phyloP scores from a whole-genome alignment of 495 filamentous ascomycete species.

The Penicillium soppii region DNA sequence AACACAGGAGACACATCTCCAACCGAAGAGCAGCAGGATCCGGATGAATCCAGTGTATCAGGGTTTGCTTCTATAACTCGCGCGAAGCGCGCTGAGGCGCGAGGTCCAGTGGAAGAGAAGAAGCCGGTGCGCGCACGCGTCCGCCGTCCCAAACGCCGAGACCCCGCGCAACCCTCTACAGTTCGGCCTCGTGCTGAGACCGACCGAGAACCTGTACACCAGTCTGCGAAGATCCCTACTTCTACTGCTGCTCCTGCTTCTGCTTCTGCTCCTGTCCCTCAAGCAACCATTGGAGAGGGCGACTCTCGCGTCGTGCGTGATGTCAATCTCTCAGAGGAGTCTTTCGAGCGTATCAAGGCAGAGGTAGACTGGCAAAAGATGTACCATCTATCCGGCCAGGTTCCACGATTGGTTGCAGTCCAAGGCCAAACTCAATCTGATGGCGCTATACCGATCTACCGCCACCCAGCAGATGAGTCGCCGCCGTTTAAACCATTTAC shows the following conservation, averaged over 20 bases:
- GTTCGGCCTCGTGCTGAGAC: constrained; percentile 5
- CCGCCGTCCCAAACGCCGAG: constrained; percentile 34
- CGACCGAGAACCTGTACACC: not conserved
- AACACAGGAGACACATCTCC: constrained; percentile 6
- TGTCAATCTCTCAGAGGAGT: constrained; percentile 54
- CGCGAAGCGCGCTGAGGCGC: constrained; percentile 7
- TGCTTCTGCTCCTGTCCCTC: too few relatives aligned
- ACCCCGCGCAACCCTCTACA: constrained; percentile 22
- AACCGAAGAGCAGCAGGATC: constrained; percentile 18
- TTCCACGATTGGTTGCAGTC: constrained; percentile 90
- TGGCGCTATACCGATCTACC: constrained; percentile 85
- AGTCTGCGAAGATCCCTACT: not conserved
- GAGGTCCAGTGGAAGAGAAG: constrained; percentile 11
- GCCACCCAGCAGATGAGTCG: constrained; percentile 89
- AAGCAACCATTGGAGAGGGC: constrained; percentile 70
- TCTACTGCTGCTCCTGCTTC: too few relatives aligned
- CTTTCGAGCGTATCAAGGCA: constrained; percentile 67
- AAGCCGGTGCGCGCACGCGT: constrained; percentile 28
- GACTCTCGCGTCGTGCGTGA: constrained; percentile 76
- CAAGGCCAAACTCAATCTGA: constrained; percentile 72
- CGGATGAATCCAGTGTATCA: constrained; percentile 19
- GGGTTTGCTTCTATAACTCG: constrained; percentile 22
- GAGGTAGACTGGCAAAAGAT: constrained; percentile 91
- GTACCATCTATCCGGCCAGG: constrained; percentile 88
- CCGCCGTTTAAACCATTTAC: constrained; percentile 77